These are phyloP conservation scores for Cyberlindnera saturnus DNA, from an alignment of 805 yeast genomes.

Conservation along the genomic window DNA sequence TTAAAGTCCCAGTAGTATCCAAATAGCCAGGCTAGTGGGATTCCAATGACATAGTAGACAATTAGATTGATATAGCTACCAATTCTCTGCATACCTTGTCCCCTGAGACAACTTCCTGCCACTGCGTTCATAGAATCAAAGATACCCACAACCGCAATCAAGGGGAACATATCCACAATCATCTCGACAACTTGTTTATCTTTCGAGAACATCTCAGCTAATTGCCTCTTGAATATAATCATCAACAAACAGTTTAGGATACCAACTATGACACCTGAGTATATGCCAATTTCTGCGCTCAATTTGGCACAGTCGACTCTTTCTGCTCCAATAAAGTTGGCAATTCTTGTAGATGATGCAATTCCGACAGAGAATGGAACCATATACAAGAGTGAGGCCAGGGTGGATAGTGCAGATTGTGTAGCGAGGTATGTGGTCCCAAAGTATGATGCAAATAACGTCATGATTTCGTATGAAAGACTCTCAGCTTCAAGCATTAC, in stretches of 20 bases:
- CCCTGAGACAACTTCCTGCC: constrained; percentile 75
- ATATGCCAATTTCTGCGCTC: constrained; percentile 37
- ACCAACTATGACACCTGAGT: constrained; percentile 38
- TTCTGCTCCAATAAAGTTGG: constrained; percentile 61
- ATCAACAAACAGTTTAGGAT: constrained; percentile 45
- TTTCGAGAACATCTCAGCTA: constrained; percentile 54
- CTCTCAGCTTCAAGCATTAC: constrained; percentile 76
- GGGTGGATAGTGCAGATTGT: constrained; percentile 64
- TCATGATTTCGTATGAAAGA: constrained; percentile 66
- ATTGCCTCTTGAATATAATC: constrained; percentile 38
- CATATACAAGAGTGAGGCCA: constrained; percentile 60
- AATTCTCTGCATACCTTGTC: constrained; percentile 77
- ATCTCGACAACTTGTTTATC: constrained; percentile 51
- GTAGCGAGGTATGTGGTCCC: constrained; percentile 70
- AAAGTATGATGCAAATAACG: constrained; percentile 61
- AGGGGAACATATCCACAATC: constrained; percentile 46
- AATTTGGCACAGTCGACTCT: constrained; percentile 40
- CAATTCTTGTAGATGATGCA: constrained; percentile 67
- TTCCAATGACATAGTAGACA: constrained; percentile 65
- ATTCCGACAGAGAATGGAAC: constrained; percentile 72
- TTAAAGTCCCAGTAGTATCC: constrained; percentile 41
- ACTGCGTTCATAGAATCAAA: constrained; percentile 64
- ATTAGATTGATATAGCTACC: constrained; percentile 68
- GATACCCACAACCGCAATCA: constrained; percentile 63
- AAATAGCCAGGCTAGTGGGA: constrained; percentile 57